Base-by-base conservation (phyloP, 2,329 filamentous ascomycete species). In the Cercospora beticola region DNA sequence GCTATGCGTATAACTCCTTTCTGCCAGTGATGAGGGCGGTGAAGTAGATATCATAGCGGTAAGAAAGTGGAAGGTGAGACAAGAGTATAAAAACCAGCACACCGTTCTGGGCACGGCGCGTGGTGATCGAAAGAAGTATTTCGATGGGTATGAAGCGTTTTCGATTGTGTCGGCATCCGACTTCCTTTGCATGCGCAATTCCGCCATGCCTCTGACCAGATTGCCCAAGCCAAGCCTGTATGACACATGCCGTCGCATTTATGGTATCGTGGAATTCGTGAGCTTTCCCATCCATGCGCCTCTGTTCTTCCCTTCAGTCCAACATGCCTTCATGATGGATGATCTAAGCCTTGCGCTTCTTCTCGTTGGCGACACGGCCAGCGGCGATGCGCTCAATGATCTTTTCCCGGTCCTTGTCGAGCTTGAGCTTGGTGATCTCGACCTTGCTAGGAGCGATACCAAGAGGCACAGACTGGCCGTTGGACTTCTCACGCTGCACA, bases 371-470 rank as follows among this genome's bases (percentile, higher is more conserved):
- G 86, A 94, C 92, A 74, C 92, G 90, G 80, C 92, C 92, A 76
- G 86, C 83, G 85, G 90, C 90, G 86, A 92, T 93, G 85, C 92
- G 89, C 86, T 92, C 92, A 78, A 96, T 87, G 81, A 95, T 95
- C 82, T 85, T 86, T 88, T 95, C 92, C 78, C 92, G 91, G 86
- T 96, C 92, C 90, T 95, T 94, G 88, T 95, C 92, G 80, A 97
- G 88, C 92, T 98, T 97, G 84, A 98, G 89, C 90, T 97, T 97
- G 86, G 91, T 97, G 87, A 99, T 92, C 86, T 97, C 90, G 78
- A 97, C 93, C 86, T 98, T 98, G 86, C 92, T 96, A 80, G 95
- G 91, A 86, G 94, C 92, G 85, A 99, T 90, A 83, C 93, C 93
- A 81, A 98, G 88, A 74, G 94, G 94, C 67, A 98, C 94, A 82